These are phyloP conservation scores for Clathrus columnatus DNA, from an alignment of 768 basidiomycete species.

Conservation along the genomic window DNA sequence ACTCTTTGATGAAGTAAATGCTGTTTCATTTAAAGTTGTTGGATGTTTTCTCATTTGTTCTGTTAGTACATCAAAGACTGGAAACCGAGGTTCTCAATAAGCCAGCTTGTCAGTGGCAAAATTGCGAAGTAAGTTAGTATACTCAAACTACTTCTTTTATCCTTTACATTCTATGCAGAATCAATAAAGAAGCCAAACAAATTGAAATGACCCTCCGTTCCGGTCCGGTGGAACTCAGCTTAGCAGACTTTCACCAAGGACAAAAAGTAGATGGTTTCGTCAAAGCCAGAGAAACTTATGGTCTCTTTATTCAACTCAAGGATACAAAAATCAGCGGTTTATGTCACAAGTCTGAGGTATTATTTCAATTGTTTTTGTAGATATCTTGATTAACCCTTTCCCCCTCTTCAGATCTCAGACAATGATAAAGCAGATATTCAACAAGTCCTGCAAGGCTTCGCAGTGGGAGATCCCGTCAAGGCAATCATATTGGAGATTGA, in stretches of 20 bases:
- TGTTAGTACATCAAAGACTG: conserved; percentile 89
- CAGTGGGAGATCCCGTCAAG: conserved; percentile 80
- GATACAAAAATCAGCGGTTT: conserved; percentile 78
- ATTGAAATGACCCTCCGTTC: conserved; percentile 88
- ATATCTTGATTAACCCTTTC: neutral
- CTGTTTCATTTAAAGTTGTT: neutral
- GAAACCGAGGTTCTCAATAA: conserved; percentile 69
- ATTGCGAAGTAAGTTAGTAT: conserved; percentile 58
- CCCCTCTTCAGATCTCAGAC: conserved; percentile 64
- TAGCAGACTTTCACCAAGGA: conserved; percentile 60
- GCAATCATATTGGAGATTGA: conserved; percentile 68
- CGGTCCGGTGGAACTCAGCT: conserved; percentile 33
- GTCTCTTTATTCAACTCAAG: conserved; percentile 88
- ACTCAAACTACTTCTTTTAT: neutral
- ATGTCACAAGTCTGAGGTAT: conserved; percentile 89
- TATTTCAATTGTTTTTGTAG: conserved; percentile 14
- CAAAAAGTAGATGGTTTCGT: conserved; percentile 75
- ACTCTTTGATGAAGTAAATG: conserved; percentile 73
- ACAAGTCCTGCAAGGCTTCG: conserved; percentile 72
- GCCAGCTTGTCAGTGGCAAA: conserved; percentile 82
- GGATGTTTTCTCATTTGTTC: conserved; percentile 15
- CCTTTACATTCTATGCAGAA: conserved; percentile 32
- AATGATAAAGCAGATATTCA: conserved; percentile 72
- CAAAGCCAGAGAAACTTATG: conserved; percentile 79
- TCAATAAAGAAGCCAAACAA: conserved; percentile 62